Conservation (phyloP, 2,329 filamentous ascomycete genomes). For the Fusarium pilosicola region DNA sequence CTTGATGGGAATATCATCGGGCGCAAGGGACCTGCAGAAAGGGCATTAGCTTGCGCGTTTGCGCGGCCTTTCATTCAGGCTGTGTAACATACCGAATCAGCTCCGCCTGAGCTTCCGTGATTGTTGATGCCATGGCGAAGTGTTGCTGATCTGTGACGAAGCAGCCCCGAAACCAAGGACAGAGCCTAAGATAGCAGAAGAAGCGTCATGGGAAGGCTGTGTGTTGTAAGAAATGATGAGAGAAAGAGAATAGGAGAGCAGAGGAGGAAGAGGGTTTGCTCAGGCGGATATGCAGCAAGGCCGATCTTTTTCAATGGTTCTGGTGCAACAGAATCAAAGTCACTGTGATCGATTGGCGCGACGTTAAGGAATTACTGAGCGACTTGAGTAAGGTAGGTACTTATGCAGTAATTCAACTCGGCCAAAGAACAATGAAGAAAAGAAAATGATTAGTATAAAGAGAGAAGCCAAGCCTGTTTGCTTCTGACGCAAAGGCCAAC, state of each 20-base stretch:
- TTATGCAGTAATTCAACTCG: neutral
- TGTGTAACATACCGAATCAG: slow-evolving; percentile 61
- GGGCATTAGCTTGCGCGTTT: slow-evolving; percentile 13
- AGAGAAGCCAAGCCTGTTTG: slow-evolving; percentile 30
- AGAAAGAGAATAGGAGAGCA: neutral
- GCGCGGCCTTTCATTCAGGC: neutral
- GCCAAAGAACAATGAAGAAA: slow-evolving; percentile 11
- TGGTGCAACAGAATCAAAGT: slow-evolving; percentile 21
- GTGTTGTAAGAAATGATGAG: slow-evolving; percentile 5
- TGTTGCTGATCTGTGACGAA: slow-evolving; percentile 16
- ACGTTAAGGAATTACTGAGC: neutral
- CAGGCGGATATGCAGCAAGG: slow-evolving; percentile 23
- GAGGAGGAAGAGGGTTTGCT: slow-evolving; percentile 15
- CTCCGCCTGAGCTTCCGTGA: slow-evolving; percentile 64
- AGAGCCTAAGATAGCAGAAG: slow-evolving; percentile 34
- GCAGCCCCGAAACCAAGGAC: slow-evolving; percentile 34
- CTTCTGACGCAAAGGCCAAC: slow-evolving; percentile 35
- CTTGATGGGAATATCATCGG: slow-evolving; percentile 94
- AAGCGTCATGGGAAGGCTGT: slow-evolving; percentile 41
- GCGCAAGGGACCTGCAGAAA: slow-evolving; percentile 74
- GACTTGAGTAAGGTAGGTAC: neutral
- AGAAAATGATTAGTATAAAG: slow-evolving; percentile 23
- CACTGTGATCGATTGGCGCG: slow-evolving; percentile 19
- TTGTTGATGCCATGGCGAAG: slow-evolving; percentile 50
- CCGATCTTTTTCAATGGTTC: slow-evolving; percentile 18